Evolutionary conservation across 2,329 filamentous ascomycete genomes (phyloP), one percentile per base, ranked within the genome.

Genomic region (Cytospora schulzeri): DNA sequence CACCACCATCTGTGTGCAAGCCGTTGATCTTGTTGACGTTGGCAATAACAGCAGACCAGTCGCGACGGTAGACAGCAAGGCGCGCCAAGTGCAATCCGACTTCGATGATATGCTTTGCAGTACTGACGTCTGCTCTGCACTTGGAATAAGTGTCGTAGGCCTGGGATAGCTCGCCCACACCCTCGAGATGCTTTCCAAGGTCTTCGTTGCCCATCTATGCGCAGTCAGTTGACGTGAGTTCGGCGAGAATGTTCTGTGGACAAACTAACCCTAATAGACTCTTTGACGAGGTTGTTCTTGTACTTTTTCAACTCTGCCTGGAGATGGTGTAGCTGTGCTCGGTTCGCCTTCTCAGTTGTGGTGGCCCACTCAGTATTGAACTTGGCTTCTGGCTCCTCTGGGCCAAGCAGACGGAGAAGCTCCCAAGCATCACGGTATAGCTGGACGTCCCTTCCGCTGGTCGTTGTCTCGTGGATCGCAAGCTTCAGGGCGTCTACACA

Each of bases 261-360:
- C 24, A 50, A 50, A 73, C 84, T 63, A 81, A 96, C 93, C 70
- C 93, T 80, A 72, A 98, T 97, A 79, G 93, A 97, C 79, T 99
- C 95, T 75, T 97, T 97, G 71, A 99, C 93, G 52, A 98, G 79
- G 72, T 98, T 99, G 74, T 97, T 97, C 78, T 95, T 97, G 77
- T 98, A 98, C 1, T 89, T 90, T 76, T 93, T 93, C 24, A 99
- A 81, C 76, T 98, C 92, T 19, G 85, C 80, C 73, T 97, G 92
- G 62, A 98, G 81, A n/a, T 90, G 86, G 62, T 87, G 82, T 0
- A 89, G 89, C 75, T 96, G 90, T 1, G 80, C 78, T 69, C 86
- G 85, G 71, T 93, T 91, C 59, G 84, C 79, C 67, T 85, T 86
- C 26, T 88, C 85, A 45, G 85, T 89, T 64, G 79, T 81, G 9